Evolutionary conservation across 192 early-diverging fungal genomes (phyloP).

Genomic region (Allomyces macrogynus): DNA sequence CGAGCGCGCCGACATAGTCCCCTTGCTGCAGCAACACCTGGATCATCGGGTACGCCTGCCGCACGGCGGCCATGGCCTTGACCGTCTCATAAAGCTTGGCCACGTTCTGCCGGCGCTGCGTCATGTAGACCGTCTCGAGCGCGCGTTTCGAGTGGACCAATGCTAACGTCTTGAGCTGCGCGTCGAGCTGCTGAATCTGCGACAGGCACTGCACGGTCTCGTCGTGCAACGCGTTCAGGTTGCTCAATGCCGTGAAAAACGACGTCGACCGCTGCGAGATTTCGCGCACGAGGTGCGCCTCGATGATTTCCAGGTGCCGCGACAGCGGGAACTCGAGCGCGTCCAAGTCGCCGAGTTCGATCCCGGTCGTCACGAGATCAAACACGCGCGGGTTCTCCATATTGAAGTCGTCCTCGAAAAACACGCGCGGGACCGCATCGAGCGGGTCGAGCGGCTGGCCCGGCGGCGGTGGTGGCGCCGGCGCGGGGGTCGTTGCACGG

Average conservation of each 20-base stretch:
- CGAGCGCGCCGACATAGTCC: conserved; percentile 74
- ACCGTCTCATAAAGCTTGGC: conserved; percentile 43
- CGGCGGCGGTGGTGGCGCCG: conserved; percentile 7
- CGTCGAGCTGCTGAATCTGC: conserved; percentile 62
- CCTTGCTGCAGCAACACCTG: conserved; percentile 57
- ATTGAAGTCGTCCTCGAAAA: conserved; percentile 65
- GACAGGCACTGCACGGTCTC: conserved; percentile 77
- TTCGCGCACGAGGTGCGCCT: conserved; percentile 81
- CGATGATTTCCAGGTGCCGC: conserved; percentile 76
- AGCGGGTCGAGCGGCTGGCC: conserved; percentile 37
- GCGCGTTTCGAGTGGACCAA: conserved; percentile 50
- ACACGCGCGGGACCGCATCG: conserved; percentile 68
- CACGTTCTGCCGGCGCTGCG: conserved; percentile 53
- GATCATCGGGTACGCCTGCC: conserved; percentile 61
- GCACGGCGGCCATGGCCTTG: conserved; percentile 49
- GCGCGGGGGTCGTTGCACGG: conserved; percentile 13
- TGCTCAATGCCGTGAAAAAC: conserved; percentile 86
- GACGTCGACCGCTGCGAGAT: conserved; percentile 80
- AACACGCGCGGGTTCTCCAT: conserved; percentile 80
- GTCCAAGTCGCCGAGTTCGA: conserved; percentile 40
- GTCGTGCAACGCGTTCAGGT: conserved; percentile 74
- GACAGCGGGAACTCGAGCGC: conserved; percentile 78
- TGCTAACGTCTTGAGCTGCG: conserved; percentile 40
- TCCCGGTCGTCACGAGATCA: conserved; percentile 49
- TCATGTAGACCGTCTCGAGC: conserved; percentile 60